Evolutionary conservation across 2,329 filamentous ascomycete species (phyloP), one percentile per base, ranked within the genome.

Genomic region (Microdochium trichocladiopsis): DNA sequence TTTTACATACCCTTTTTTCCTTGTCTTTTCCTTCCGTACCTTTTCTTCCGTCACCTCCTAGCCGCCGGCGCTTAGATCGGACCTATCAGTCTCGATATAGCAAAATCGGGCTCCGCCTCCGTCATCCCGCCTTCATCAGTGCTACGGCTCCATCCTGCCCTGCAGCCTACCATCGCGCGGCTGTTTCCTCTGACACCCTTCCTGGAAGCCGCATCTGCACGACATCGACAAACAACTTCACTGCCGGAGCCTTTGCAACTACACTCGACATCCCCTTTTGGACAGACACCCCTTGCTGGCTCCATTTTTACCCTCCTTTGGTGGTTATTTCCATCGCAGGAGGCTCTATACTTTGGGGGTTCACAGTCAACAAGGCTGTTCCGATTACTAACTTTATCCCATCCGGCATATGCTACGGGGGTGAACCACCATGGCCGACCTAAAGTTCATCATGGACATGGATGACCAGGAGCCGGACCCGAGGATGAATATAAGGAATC

Each of bases 361-460:
- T 41, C 47, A 33, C 48, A 33, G 52, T 53, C 53, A 56, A 53
- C 23, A 61, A 51, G 55, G 58, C 60, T 62, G 63, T 63, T 64
- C 63, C 52, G 52, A 61, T 65, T 66, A 62, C 62, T 65, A 60
- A 60, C 60, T 61, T 62, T 63, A 55, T 61, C 56, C 60, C 61
- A 53, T 55, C 62, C 63, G 67, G 68, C 71, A 69, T 69, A 67
- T 62, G 41, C 18, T 68, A 72, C 65, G 66, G 70, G 66, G 57
- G 61, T 65, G 61, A 59, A 55, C 66, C 65, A 66, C 66, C 68
- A 80, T 82, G 78, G 72, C 76, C 58, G 78, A 75, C 62, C 72
- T 82, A 58, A 74, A 72, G 61, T 77, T 77, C 61, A 82, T 82
- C 64, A 80, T 82, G 74, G 78, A 80, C 64, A 69, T 72, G 61